A percentile compares a stretch with the other conserved stretches of the same genome.
Evolutionary conservation across 2,329 filamentous ascomycete genomes (phyloP).

Genomic region (Penicillium sp.): DNA sequence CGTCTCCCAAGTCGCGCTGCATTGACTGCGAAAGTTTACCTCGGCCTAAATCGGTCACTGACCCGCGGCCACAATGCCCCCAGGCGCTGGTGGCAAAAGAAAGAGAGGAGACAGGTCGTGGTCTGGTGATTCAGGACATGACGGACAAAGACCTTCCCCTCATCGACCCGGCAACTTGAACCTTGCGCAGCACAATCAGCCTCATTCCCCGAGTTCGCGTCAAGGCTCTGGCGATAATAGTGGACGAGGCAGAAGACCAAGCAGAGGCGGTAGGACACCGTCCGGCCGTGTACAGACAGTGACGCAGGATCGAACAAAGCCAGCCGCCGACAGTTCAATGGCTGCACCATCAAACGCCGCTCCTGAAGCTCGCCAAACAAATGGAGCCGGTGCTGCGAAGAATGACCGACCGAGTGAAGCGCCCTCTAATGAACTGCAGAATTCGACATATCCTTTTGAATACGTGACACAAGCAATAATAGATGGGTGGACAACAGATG

Average conservation of each 20-base stretch:
- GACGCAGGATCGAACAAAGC: slow-evolving; percentile 29
- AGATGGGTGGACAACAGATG: slow-evolving; percentile 62
- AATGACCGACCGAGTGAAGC: slow-evolving; percentile 17
- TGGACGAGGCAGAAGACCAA: slow-evolving; percentile 34
- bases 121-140: slow-evolving; percentile 40
- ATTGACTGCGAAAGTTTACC: slow-evolving; percentile 22
- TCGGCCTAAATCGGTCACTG: slow-evolving; percentile 18
- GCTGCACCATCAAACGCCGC: slow-evolving; percentile 30
- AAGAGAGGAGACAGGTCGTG: slow-evolving; percentile 48
- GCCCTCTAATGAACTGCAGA: slow-evolving; percentile 19
- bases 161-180: slow-evolving; percentile 46
- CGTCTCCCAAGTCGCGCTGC: slow-evolving; percentile 30
- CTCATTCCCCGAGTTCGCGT: slow-evolving; percentile 30
- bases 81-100: slow-evolving; percentile 51
- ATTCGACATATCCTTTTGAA: slow-evolving; percentile 62
- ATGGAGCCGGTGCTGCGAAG: slow-evolving; percentile 22
- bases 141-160: slow-evolving; percentile 42
- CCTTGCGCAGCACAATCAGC: slow-evolving; percentile 51
- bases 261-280: slow-evolving; percentile 36
- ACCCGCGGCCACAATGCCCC: slow-evolving; percentile 43
- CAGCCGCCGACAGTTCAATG: slow-evolving; percentile 28
- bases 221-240: slow-evolving; percentile 37
- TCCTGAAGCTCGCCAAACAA: slow-evolving; percentile 26
- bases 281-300: slow-evolving; percentile 34
- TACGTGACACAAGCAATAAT: slow-evolving; percentile 69